Evolutionary conservation across 352 stramenopile species (phyloP).

Genomic region (Globisporangium cylindrosporum): DNA sequence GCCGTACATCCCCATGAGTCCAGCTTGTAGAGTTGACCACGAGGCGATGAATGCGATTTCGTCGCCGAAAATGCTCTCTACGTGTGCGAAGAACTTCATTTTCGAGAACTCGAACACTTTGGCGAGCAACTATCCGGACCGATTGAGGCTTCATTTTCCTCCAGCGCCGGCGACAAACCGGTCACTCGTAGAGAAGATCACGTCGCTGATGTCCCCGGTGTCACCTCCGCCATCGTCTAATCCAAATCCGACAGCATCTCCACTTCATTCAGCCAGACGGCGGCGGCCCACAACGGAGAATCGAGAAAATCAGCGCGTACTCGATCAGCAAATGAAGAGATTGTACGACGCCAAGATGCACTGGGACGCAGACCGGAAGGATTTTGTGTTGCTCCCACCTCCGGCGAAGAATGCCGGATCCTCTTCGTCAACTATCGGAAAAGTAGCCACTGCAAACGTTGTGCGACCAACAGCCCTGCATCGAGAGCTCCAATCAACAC

Average conservation of each 20-base stretch:
- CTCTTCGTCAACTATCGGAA: background rate
- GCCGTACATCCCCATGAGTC: slow-evolving; percentile 2
- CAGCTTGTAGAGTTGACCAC: slow-evolving; percentile 1
- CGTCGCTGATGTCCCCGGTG: slow-evolving; percentile 3
- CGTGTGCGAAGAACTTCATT: slow-evolving; percentile 42
- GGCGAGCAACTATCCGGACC: slow-evolving; percentile 31
- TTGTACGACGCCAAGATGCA: slow-evolving; percentile 44
- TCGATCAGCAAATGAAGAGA: slow-evolving; percentile 34
- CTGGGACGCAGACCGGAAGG: slow-evolving; percentile 31
- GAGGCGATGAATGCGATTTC: slow-evolving; percentile 23
- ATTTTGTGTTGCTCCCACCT: slow-evolving; percentile 28
- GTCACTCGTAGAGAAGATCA: background rate
- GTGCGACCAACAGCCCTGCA: slow-evolving; percentile 12
- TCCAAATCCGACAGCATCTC: slow-evolving; percentile 15
- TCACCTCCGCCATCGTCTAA: slow-evolving; percentile 9
- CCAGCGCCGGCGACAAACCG: background rate
- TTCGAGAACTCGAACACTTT: slow-evolving; percentile 41
- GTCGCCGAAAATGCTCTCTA: slow-evolving; percentile 46
- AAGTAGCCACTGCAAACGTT: background rate
- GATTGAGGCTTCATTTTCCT: slow-evolving; percentile 27
- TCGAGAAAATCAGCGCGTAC: slow-evolving; percentile 22
- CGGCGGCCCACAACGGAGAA: background rate
- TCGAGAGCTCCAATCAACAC: slow-evolving; percentile 18
- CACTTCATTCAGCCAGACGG: background rate
- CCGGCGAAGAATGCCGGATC: slow-evolving; percentile 17